Evolutionary conservation across 768 basidiomycete species (phyloP), one percentile per base, ranked within the genome.

Genomic region (Baorangia bicolor): DNA sequence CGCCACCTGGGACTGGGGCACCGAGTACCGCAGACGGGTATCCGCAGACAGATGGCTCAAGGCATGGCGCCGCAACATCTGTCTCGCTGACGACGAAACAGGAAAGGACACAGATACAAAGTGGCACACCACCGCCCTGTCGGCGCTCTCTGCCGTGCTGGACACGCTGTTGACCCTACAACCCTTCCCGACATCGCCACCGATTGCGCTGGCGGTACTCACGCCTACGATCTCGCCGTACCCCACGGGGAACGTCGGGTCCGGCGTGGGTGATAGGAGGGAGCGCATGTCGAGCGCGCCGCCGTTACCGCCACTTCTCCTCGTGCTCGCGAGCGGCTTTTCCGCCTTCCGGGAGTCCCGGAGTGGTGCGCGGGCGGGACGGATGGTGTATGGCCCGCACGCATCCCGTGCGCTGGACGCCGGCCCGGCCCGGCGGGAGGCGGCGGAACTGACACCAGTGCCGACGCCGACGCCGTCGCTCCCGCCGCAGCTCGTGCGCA

Each of bases 401-500:
- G 39, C 62, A 7, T 49, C 58, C 50, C 47, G 42, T 21, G 30
- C 28, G 9, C 20, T 6, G 28, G 33, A 1, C 12, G 23, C 23
- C 46, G 35, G 35, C 4, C 6, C 18, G 37, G 44, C n/a, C 28
- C n/a, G n/a, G n/a, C 13, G 21, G 21, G 18, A 34, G 2, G 28
- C 6, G 6, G 21, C 14, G 9, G 21, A 25, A 16, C 12, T 2
- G 38, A 7, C 38, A 11, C 20, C n/a, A 13, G 20, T 12, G 13
- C 31, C 5, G 18, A 46, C 55, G 23, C 58, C 67, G 7, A 66
- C 64, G 28, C 67, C 66, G 16, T 63, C 64, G 27, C 70, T 78
- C 25, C 79, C 79, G 1, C 69, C 69, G 14, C 64, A 59, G 11
- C 69, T 74, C 56, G 57, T 62, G 57, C 63, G 69, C n/a, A 61